A percentile compares a stretch with the other conserved stretches of the same genome.
These are phyloP conservation scores for Paragyromitra xinjiangensis DNA, from an alignment of 495 filamentous ascomycete genomes.

Conservation along the genomic window DNA sequence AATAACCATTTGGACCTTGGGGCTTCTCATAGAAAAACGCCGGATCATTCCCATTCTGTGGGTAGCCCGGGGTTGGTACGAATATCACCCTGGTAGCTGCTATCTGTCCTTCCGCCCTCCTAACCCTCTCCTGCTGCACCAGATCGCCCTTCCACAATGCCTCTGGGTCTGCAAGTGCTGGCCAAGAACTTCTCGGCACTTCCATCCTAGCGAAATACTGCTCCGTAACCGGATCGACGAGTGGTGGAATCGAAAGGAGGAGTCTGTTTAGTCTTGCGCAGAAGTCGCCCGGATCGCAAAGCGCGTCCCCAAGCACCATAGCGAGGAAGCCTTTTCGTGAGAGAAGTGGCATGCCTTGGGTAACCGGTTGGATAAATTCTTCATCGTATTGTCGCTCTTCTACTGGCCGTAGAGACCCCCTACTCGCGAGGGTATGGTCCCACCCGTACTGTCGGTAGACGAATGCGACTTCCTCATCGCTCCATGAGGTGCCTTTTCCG, in stretches of 20 bases:
- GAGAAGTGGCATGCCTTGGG: slow-evolving; percentile 21
- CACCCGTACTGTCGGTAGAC: slow-evolving; percentile 27
- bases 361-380: not conserved
- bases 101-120: not conserved
- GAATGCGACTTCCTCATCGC: slow-evolving; percentile 24
- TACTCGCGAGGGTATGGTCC: slow-evolving; percentile 12
- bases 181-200: slow-evolving; percentile 19
- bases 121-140: slow-evolving; percentile 17
- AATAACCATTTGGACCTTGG: slow-evolving; percentile 1
- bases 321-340: slow-evolving; percentile 19
- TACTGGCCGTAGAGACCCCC: slow-evolving; percentile 2
- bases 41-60: not conserved
- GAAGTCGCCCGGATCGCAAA: slow-evolving; percentile 30
- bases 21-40: not conserved
- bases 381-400: not conserved
- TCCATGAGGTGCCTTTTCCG: slow-evolving; percentile 22
- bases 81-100: not conserved
- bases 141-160: slow-evolving; percentile 13
- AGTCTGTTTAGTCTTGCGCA: slow-evolving; percentile 23
- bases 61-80: not conserved
- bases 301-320: slow-evolving; percentile 32
- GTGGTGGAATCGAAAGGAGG: not conserved
- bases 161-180: slow-evolving; percentile 6
- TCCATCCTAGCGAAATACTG: slow-evolving; percentile 3
- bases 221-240: slow-evolving; percentile 21